A percentile compares a stretch with the other conserved stretches of the same genome.
These are phyloP conservation scores for Alternaria rosae DNA, from an alignment of 2,329 filamentous ascomycete genomes.

Conservation along the genomic window DNA sequence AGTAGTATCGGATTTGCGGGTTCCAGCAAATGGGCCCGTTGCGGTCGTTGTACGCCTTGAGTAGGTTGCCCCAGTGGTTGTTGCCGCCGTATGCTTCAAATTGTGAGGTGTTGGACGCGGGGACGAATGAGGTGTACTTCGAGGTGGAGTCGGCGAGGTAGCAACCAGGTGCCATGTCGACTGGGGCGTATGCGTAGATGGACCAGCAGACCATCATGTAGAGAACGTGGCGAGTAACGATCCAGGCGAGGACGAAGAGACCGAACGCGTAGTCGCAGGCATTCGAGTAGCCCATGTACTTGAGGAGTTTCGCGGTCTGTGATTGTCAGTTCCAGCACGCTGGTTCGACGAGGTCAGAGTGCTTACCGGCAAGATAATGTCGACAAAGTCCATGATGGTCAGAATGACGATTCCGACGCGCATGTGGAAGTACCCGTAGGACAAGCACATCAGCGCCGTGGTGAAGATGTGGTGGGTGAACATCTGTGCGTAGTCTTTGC, in stretches of 20 bases:
- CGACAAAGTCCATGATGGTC: conserved; percentile 91
- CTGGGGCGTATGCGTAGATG: conserved; percentile 71
- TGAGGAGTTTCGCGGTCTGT: conserved; percentile 86
- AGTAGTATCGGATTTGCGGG: conserved; percentile 74
- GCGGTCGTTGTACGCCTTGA: conserved; percentile 76
- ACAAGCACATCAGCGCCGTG: conserved; percentile 77
- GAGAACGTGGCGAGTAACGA: conserved; percentile 80
- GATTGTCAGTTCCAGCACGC: conserved; percentile 18
- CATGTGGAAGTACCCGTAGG: conserved; percentile 86
- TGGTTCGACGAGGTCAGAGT: too few species aligned
- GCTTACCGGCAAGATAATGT: conserved; percentile 80
- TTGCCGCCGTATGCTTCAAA: conserved; percentile 51
- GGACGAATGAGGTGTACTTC: conserved; percentile 46
- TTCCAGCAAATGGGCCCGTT: conserved; percentile 83
- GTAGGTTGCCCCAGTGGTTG: conserved; percentile 63
- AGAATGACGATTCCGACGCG: conserved; percentile 89
- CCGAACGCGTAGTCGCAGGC: conserved; percentile 85
- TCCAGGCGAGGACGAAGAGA: conserved; percentile 85
- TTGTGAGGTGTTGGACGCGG: conserved; percentile 61
- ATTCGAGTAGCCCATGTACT: conserved; percentile 80
- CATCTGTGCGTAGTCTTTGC: conserved; percentile 98
- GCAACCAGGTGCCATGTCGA: conserved; percentile 72
- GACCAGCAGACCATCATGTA: conserved; percentile 85
- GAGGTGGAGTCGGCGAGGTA: conserved; percentile 66
- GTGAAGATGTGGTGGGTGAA: conserved; percentile 94